Evolutionary conservation across 129 eudicot species (phyloP).

Genomic region (Lonicera japonica): DNA sequence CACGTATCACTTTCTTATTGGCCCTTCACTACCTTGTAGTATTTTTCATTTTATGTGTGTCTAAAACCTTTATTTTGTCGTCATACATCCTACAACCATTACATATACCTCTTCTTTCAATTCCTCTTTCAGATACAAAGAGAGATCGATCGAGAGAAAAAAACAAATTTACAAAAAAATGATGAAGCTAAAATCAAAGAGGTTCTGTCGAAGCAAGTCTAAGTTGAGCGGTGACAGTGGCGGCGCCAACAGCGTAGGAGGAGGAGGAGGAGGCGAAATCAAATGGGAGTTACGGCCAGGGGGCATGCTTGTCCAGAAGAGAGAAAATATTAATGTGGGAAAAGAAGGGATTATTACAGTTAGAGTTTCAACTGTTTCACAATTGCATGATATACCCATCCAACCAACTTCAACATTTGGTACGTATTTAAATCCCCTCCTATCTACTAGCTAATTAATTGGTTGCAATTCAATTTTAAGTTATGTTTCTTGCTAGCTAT

Average conservation of each 20-base stretch:
- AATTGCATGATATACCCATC: conserved; percentile 63
- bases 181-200: conserved; percentile 69
- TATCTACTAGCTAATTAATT: too few relatives aligned
- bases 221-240: conserved; percentile 33
- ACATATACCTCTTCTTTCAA: conserved; percentile 29
- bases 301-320: conserved; percentile 88
- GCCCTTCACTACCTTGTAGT: not conserved
- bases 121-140: conserved; percentile 17
- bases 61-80: conserved; percentile 10
- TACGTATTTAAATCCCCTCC: conserved; percentile 21
- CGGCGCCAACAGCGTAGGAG: conserved; percentile 15
- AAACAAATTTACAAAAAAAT: conserved; percentile 20
- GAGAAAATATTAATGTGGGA: conserved; percentile 36
- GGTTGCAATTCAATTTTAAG: too few relatives aligned
- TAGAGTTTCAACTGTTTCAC: conserved; percentile 55
- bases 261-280: conserved; percentile 31
- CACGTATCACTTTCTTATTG: conserved; percentile 12
- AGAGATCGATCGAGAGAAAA: conserved; percentile 12
- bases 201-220: conserved; percentile 52
- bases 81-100: conserved; percentile 16
- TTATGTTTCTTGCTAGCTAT: too few relatives aligned
- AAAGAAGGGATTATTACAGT: conserved; percentile 42
- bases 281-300: conserved; percentile 87
- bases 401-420: conserved; percentile 81
- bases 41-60: not conserved